Base-by-base conservation (phyloP, 148 eudicot species). In the Diospyros lotus region DNA sequence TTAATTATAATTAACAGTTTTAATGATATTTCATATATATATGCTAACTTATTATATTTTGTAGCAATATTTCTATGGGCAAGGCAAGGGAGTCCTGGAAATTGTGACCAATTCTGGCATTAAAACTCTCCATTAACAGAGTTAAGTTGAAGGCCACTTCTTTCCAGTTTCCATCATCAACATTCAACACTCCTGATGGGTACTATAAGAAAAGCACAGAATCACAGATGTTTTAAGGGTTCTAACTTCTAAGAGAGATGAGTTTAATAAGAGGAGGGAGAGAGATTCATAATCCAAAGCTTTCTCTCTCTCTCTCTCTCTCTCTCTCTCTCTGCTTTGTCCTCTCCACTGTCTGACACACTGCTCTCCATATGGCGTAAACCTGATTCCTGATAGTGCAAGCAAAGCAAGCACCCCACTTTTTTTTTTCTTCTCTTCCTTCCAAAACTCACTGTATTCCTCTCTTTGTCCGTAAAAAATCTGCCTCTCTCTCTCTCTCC, bases 381-480 rank as follows among this genome's bases (percentile, higher is more conserved):
- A 82, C 82, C 82, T 78, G 90, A 83, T 87, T 84, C 84, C 87
- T 84, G 82, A 63, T 84, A 82, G 80, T 87, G 84, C 84, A 87
- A 87, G 90, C 87, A 84, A 87, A 87, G 90, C 86, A 84, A 87
- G 58, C 59, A 72, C 75, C 79, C 67, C 69, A 50, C 58, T 75
- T 66, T 67, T 75, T 79, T 60, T 75, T 66, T 69, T 65, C 45
- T 64, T 4, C 4, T 0, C 18, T 3, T 15, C 13, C 18, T 69
- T 73, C 76, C 44, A 58, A 48, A 48, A 64, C 48, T 78, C 42
- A 59, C 55, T 73, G 66, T 28, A 50, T 80, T 73, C 28, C 28
- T 15, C 62, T 68, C 53, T 76, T 44, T 61, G 18, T 68, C 53
- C 54, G 45, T 71, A 59, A 63, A 58, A 77, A 17, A 62, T 14